Percentiles rank a stretch among this genome's conserved stretches.
Conservation (phyloP, 345 rosid species). For the Citrus australasica region DNA sequence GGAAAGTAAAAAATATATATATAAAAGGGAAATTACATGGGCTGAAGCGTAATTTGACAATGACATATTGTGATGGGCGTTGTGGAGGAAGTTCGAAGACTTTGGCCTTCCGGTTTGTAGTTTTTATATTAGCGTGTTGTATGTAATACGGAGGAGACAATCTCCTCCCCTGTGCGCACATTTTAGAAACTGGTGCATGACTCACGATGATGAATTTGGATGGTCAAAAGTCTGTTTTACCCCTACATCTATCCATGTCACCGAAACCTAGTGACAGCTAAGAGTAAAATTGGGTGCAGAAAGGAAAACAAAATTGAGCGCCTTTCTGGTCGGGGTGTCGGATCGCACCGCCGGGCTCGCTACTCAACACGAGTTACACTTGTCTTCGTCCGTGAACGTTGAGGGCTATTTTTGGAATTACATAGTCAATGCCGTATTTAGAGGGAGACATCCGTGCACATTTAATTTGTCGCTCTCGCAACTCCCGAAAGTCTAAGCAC, state of each 20-base stretch:
- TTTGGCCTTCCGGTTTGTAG: not conserved
- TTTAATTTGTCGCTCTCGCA: not conserved
- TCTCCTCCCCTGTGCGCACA: not conserved
- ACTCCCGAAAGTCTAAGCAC: not conserved
- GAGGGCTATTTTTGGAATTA: not conserved
- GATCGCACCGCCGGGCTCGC: slow-evolving; percentile 12
- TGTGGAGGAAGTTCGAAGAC: not conserved
- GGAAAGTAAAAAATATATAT: not conserved
- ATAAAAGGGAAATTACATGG: not conserved
- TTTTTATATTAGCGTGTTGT: not conserved
- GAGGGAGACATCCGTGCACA: not conserved
- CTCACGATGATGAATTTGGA: not conserved
- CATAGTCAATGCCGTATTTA: not conserved
- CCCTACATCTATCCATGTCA: not conserved
- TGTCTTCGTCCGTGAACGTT: not conserved
- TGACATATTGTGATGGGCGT: not conserved
- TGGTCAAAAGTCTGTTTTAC: not conserved
- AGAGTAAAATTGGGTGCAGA: not conserved
- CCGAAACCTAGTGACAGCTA: not conserved
- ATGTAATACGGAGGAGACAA: not conserved
- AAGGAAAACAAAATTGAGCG: not conserved
- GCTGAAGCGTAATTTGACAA: not conserved
- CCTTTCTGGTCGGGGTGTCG: slow-evolving; percentile 16
- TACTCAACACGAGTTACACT: not conserved
- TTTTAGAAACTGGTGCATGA: slow-evolving; percentile 12